These are phyloP conservation scores for Solanum paucissectum DNA, from an alignment of 257 asterid genomes.

Conservation along the genomic window DNA sequence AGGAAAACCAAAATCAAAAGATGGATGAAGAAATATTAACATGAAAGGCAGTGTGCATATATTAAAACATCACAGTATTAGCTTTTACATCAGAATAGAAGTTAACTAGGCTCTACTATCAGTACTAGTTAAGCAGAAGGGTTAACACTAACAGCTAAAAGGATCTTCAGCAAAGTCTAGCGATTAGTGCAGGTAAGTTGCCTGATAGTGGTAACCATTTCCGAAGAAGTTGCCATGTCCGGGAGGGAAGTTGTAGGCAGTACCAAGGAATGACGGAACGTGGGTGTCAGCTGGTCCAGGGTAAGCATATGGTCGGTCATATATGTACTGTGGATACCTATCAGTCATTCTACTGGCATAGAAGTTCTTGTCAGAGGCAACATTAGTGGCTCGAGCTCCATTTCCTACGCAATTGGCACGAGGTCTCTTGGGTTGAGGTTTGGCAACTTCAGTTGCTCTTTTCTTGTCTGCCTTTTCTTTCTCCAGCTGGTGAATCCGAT, in stretches of 20 bases:
- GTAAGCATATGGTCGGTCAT: conserved; percentile 69
- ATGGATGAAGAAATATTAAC: background rate
- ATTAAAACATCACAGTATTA: conserved; percentile 28
- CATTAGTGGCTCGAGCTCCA: conserved; percentile 46
- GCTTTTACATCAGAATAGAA: conserved; percentile 66
- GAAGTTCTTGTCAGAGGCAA: conserved; percentile 50
- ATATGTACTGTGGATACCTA: conserved; percentile 76
- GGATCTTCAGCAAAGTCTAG: conserved; percentile 38
- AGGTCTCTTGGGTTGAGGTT: conserved; percentile 94
- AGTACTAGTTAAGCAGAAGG: conserved; percentile 44
- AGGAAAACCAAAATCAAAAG: background rate
- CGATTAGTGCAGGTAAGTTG: conserved; percentile 91
- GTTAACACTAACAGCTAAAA: conserved; percentile 65
- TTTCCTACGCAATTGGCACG: conserved; percentile 63
- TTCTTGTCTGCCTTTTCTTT: conserved; percentile 96
- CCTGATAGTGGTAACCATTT: conserved; percentile 85
- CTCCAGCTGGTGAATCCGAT: conserved; percentile 67
- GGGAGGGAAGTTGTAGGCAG: conserved; percentile 44
- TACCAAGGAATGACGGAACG: conserved; percentile 41
- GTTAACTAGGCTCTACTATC: conserved; percentile 42
- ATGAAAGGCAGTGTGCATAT: conserved; percentile 16
- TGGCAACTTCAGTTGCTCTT: conserved; percentile 86
- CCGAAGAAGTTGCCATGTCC: conserved; percentile 86
- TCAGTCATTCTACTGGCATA: conserved; percentile 36
- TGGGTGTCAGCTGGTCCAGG: conserved; percentile 54